These are phyloP conservation scores for Penicillium salamii DNA, from an alignment of 495 filamentous ascomycete genomes.

Conservation along the genomic window DNA sequence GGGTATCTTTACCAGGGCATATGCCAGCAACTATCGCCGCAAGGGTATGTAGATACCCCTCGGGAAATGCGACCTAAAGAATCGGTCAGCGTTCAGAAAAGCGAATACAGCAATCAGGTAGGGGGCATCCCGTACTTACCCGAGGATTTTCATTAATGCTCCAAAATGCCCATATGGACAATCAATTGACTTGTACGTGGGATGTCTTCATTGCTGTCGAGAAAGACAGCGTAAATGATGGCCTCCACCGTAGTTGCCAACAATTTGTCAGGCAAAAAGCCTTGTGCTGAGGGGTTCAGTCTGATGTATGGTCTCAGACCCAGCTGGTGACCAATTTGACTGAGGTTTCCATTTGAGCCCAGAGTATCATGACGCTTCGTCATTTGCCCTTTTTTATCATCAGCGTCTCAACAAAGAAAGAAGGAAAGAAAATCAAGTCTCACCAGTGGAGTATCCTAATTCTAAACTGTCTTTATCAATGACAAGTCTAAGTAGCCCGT, in stretches of 20 bases:
- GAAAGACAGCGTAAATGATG: conserved; percentile 9
- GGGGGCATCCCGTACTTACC: not conserved
- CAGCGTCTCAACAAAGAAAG: not conserved
- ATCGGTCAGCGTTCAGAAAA: too few relatives aligned
- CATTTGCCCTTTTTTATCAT: not conserved
- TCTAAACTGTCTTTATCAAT: too few relatives aligned
- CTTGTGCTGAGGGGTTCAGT: not conserved
- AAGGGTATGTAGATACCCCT: conserved; percentile 6
- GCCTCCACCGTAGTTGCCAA: conserved; percentile 12
- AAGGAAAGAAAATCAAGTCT: not conserved
- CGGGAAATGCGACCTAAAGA: conserved; percentile 4
- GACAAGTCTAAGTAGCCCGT: conserved; percentile 3
- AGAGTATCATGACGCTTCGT: not conserved
- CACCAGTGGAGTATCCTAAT: conserved; percentile 7
- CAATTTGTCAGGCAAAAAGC: too few relatives aligned
- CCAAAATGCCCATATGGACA: not conserved
- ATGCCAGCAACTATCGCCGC: conserved; percentile 10
- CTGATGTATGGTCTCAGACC: conserved; percentile 2
- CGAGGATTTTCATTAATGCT: not conserved
- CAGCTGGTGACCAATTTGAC: not conserved
- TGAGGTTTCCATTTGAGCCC: not conserved
- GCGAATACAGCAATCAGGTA: too few relatives aligned
- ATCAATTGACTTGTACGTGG: not conserved
- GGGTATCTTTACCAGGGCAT: conserved; percentile 12
- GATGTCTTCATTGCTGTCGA: conserved; percentile 5